Evolutionary conservation across 208 protist genomes (phyloP), one percentile per base, ranked within the genome.

Genomic region (Crithidia fasciculata): DNA sequence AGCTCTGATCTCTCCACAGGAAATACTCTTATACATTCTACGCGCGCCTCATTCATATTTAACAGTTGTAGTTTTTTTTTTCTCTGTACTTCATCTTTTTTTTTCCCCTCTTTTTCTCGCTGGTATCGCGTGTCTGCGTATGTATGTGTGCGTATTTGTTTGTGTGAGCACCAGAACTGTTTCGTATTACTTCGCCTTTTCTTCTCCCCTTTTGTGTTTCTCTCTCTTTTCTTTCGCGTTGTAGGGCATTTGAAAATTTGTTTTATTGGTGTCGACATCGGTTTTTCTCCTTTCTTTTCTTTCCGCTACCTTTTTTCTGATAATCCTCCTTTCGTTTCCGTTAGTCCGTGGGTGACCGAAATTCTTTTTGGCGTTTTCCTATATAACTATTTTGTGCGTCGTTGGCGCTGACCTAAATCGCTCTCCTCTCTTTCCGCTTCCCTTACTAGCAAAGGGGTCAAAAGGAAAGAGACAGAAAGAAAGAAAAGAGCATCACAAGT

Each of bases 231-330:
- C 50, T 55, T 55, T 18, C 16, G 16, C 16, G 16, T 55, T 55
- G 15, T 12, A 55, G 16, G 16, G n/a, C 50, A 18, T 55, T 55
- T 55, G 12, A 15, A 49, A 15, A 49, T 55, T 55, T 19, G 8
- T 55, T 55, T 55, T 55, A 18, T 28, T 28, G n/a, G 19, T 59
- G 13, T 45, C 36, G 13, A 19, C 45, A 19, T 62, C 12, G 5
- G 13, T 69, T 52, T 57, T 12, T 58, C 63, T 58, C 16, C 44
- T 62, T 36, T 45, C 15, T 41, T 45, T 45, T 41, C 28, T 28
- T 28, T 28, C 28, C 28, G 28, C 19, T 56, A 19, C 8, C 8
- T 9, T 56, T 18, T 9, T 56, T 18, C 52, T 6, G 28, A 28
- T 28, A 28, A 28, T 28, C 28, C 28, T 28, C 28, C 28, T 28